Base-by-base conservation (phyloP, 106 monocot species). In the Dendrobium chrysotoxum region DNA sequence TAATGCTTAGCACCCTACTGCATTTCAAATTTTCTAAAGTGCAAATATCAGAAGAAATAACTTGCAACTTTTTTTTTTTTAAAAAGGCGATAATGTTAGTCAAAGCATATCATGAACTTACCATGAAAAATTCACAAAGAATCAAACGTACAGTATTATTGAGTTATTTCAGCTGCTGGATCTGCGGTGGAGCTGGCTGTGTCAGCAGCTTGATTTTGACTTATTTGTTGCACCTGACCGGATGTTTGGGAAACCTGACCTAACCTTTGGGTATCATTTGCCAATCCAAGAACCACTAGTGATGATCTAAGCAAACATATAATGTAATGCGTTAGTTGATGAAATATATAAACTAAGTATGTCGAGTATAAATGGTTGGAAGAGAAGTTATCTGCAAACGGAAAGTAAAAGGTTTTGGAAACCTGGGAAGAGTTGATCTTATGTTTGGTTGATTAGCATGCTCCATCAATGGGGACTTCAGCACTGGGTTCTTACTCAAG, bases 371-470 rank as follows among this genome's bases (percentile, higher is more conserved):
- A 76, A 57, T 44, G 6, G 20, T n/a, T 57, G 7, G 46, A 46
- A 46, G 3, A 15, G 13, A 50, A 50, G 46, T 10, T 7, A 2
- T 50, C 50, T 13, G 13, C 0, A 50, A 50, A 13, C 15, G 50
- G 4, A 64, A 20, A 40, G 41, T 9, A 73, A 80, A 40, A 38
- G 72, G 42, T 40, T 53, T 7, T 16, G 44, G 16, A 30, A 25
- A 98, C 97, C 94, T 89, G 16, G 97, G 94, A 20, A 98, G 82
- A 76, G 92, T 85, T 28, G 94, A 82, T 68, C 88, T 81, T 54
- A 98, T 86, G 23, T 85, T 88, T 85, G 88, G 81, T 82, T 95
- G 97, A 76, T 75, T 88, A 10, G 94, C 97, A 85, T 98, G 92
- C 80, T 95, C 92, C 2, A 81, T 54, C 71, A 98, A 68, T 21